Base-by-base conservation (phyloP, 768 basidiomycete genomes). In the Rhizopogon vinicolor region DNA sequence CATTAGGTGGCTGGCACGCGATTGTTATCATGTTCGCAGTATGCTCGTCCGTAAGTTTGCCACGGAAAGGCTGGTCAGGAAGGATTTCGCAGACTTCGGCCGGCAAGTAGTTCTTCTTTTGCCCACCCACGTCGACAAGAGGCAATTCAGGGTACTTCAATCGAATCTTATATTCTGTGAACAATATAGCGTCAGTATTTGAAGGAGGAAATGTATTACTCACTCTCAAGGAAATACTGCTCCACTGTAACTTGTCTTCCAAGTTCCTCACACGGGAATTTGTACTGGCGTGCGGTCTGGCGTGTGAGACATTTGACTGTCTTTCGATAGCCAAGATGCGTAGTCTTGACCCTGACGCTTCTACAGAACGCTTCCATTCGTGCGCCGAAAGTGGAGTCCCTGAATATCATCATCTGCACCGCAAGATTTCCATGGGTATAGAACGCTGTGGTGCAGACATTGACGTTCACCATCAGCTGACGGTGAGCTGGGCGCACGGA, bases 241-340 rank as follows among this genome's bases (percentile, higher is more conserved):
- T 77, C 75, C 2, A 83, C 82, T 0, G 71, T 73, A 29, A 82
- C 73, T 14, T 41, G 25, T 1, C 65, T 68, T 5, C 72, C 71
- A 48, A 69, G 64, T 29, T 78, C 78, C 2, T 73, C 67, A 5
- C 75, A 70, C 8, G 67, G 62, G 58, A 82, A 82, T 12, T 53
- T 65, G 56, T 78, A 68, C 31, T 75, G 64, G 39, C 45, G 70
- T 14, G 82, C 74, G 9, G 37, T 77, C 18, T 69, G 45, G 22
- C 74, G 72, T 12, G 75, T 73, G 13, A 88, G 65, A 2, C 68
- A 68, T 66, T 86, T 87, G 56, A 93, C 77, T 0, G 85, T 83
- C 71, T 90, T 92, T 64, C 74, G 82, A 62, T 90, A 86, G n/a
- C 83, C 82, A 13, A 93, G 75, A 68, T 92, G 89, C 2, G 68